Evolutionary conservation across 106 monocot genomes (phyloP).

Genomic region (Dioscorea alata): DNA sequence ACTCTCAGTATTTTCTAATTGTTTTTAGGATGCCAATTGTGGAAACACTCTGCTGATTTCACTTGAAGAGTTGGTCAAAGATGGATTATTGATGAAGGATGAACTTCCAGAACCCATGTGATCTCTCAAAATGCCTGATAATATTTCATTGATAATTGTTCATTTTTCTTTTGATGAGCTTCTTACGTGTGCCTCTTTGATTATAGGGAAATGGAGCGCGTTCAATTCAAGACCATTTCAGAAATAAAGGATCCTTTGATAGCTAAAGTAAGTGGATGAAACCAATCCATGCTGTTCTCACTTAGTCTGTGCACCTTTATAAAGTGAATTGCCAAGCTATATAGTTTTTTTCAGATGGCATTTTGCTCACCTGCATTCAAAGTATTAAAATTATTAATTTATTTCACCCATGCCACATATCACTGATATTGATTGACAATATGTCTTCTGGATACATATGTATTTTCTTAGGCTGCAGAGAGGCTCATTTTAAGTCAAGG

Average conservation of each 20-base stretch:
- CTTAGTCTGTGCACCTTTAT: no score
- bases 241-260: constrained; percentile 86
- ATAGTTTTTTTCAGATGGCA: no score
- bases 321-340: no score
- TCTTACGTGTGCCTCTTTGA: constrained; percentile 4
- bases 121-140: constrained; percentile 14
- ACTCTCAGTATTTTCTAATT: no score
- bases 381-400: no score
- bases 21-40: constrained; percentile 91
- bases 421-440: neutral
- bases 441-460: neutral
- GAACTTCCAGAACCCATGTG: constrained; percentile 90
- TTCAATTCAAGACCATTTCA: constrained; percentile 61
- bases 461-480: constrained; percentile 62
- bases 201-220: constrained; percentile 56
- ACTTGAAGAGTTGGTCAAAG: constrained; percentile 87
- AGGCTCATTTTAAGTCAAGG: constrained; percentile 70
- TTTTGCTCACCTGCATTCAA: no score
- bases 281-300: no score
- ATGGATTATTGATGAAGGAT: constrained; percentile 65
- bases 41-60: constrained; percentile 95
- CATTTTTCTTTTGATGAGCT: neutral
- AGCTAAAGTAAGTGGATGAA: constrained; percentile 49
- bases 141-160: neutral
- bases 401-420: neutral